A percentile compares a stretch with the other conserved stretches of the same genome.
Evolutionary conservation across 1,284 basidiomycete genomes (phyloP).

Genomic region (Stereum hirsutum): DNA sequence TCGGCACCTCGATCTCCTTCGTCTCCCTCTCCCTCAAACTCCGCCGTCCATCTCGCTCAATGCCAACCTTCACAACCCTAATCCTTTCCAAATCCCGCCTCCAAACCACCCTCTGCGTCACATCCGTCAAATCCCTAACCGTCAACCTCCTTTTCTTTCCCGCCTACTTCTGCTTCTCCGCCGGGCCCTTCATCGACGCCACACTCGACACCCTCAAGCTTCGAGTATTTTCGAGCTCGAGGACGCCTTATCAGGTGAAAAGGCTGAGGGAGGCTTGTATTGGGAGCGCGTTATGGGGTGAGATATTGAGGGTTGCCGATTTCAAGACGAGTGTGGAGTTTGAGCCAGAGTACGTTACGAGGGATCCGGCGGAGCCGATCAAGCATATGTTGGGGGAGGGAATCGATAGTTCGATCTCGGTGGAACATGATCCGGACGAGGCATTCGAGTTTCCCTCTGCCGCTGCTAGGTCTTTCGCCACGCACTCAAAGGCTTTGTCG

Average conservation of each 20-base stretch:
- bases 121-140: constrained; percentile 20
- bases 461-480: background rate
- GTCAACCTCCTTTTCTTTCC: constrained; percentile 36
- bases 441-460: constrained; percentile 2
- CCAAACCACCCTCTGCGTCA: background rate
- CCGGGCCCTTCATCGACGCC: constrained; percentile 25
- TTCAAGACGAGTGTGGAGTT: constrained; percentile 25
- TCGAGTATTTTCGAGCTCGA: constrained; percentile 23
- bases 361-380: constrained; percentile 2
- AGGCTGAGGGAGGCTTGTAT: constrained; percentile 27
- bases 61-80: background rate
- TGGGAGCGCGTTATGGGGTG: constrained; percentile 28
- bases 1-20: background rate
- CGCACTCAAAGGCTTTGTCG: too few relatives aligned
- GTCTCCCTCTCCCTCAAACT: background rate
- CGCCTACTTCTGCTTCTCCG: constrained; percentile 25
- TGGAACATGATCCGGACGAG: background rate
- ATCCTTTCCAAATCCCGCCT: background rate
- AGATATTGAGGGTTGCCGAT: constrained; percentile 29
- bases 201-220: constrained; percentile 27
- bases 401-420: background rate
- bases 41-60: background rate
- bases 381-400: constrained; percentile 2
- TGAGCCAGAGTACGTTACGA: constrained; percentile 11
- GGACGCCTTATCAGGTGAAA: constrained; percentile 28